Conservation (phyloP, 1,284 basidiomycete species). For the Wolfiporia cocos region DNA sequence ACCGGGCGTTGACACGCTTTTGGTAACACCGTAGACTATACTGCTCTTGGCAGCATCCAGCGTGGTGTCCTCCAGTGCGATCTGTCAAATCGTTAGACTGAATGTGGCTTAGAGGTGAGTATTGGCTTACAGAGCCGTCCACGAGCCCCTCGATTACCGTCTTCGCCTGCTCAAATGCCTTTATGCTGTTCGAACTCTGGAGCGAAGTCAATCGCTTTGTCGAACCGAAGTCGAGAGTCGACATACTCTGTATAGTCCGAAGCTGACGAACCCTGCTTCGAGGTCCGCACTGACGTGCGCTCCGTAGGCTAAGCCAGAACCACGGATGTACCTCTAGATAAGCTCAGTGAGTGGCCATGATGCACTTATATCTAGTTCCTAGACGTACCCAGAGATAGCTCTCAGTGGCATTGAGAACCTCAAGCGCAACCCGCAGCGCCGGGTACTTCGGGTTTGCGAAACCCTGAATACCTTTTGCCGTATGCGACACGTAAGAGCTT, state of each 20-base stretch:
- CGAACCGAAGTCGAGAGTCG: neutral
- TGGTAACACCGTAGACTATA: constrained; percentile 81
- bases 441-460: constrained; percentile 84
- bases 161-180: constrained; percentile 80
- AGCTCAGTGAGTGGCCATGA: constrained; percentile 4
- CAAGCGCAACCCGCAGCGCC: constrained; percentile 78
- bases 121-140: constrained; percentile 67
- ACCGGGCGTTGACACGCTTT: constrained; percentile 77
- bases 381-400: constrained; percentile 86
- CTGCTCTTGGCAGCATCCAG: constrained; percentile 92
- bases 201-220: too few relatives aligned
- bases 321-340: constrained; percentile 73
- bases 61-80: constrained; percentile 76
- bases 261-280: constrained; percentile 80
- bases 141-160: constrained; percentile 73
- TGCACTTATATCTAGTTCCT: neutral
- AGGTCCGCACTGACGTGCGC: constrained; percentile 76
- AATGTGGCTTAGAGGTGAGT: neutral
- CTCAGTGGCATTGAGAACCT: constrained; percentile 92
- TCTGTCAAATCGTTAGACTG: constrained; percentile 35
- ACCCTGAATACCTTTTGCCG: constrained; percentile 74
- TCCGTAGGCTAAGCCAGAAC: constrained; percentile 92
- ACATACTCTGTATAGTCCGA: constrained; percentile 78
- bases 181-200: constrained; percentile 83
- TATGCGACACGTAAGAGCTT: constrained; percentile 83